phyloP scores from a whole-genome alignment of 768 basidiomycete genomes.

The Mycena polygramma region DNA sequence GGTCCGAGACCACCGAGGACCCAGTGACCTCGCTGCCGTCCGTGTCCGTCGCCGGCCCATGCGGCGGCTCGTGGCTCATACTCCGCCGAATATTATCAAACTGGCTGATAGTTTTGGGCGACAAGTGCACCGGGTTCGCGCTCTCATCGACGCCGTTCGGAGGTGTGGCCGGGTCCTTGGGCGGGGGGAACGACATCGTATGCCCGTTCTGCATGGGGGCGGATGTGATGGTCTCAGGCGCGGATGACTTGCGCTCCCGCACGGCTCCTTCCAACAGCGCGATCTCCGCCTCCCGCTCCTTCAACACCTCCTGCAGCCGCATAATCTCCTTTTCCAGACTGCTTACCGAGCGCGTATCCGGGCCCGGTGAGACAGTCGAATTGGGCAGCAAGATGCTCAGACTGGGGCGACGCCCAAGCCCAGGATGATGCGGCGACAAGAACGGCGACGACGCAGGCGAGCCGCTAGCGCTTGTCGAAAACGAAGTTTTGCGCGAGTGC shows the following conservation, averaged over 20 bases:
- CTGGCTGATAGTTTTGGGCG: constrained; percentile 78
- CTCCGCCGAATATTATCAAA: constrained; percentile 81
- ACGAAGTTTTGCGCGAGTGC: constrained; percentile 87
- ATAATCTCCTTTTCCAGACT: constrained; percentile 96
- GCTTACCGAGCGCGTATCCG: constrained; percentile 79
- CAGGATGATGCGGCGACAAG: constrained; percentile 37
- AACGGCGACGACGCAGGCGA: constrained; percentile 61
- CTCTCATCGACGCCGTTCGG: constrained; percentile 16
- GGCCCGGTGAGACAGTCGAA: constrained; percentile 43
- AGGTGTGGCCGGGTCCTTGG: constrained; percentile 21
- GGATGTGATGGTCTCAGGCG: constrained; percentile 16
- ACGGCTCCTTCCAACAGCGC: constrained; percentile 73
- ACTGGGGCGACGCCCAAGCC: constrained; percentile 53
- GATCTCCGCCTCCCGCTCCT: constrained; percentile 94
- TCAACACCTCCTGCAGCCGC: constrained; percentile 93
- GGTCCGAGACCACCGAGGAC: constrained; percentile 58
- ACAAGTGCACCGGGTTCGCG: constrained; percentile 57
- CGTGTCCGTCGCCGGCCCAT: constrained; percentile 49
- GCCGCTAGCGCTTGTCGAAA: constrained; percentile 73
- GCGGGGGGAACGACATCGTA: background rate
- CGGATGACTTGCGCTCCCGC: constrained; percentile 48
- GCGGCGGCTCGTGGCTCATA: constrained; percentile 61
- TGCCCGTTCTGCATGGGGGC: constrained; percentile 14
- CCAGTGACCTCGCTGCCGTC: constrained; percentile 55
- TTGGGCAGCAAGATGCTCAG: constrained; percentile 69